Conservation (phyloP, 2,329 filamentous ascomycete species). For the Trichothecium sympodiale region DNA sequence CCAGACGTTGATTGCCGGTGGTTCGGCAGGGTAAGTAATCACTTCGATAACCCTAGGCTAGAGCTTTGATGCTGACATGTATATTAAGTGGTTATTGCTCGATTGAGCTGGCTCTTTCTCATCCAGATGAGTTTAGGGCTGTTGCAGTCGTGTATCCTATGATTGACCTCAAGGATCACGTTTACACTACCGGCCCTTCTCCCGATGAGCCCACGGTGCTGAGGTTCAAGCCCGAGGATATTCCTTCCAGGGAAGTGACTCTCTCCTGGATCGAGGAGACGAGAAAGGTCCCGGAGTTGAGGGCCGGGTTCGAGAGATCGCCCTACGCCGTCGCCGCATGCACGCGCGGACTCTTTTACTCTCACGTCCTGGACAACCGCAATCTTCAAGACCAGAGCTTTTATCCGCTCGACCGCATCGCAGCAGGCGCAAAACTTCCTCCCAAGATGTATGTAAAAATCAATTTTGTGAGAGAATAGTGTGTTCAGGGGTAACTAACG, state of each 20-base stretch:
- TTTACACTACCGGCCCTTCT: constrained; percentile 6
- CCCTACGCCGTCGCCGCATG: constrained; percentile 5
- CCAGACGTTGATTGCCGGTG: constrained; percentile 7
- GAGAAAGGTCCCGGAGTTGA: not conserved
- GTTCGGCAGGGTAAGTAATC: constrained; percentile 10
- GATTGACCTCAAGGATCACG: constrained; percentile 10
- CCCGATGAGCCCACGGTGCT: constrained; percentile 7
- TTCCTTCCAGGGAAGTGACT: constrained; percentile 6
- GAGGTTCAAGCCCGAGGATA: constrained; percentile 4
- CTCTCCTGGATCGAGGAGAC: constrained; percentile 11
- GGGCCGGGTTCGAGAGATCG: constrained; percentile 7
- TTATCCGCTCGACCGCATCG: constrained; percentile 9
- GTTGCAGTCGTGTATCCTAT: constrained; percentile 11
- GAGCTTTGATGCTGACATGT: no score
- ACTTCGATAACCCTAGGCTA: no score
- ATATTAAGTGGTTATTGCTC: constrained; percentile 10
- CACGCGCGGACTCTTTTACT: constrained; percentile 9
- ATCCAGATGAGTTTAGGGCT: constrained; percentile 10
- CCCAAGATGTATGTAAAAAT: constrained; percentile 7
- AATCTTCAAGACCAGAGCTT: constrained; percentile 2
- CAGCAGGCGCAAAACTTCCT: constrained; percentile 8
- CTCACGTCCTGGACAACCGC: constrained; percentile 8
- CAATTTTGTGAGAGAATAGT: not conserved
- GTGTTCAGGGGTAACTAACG: not conserved
- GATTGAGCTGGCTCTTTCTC: constrained; percentile 10